These are phyloP conservation scores for Clarireedia sp. DNA, from an alignment of 2,329 filamentous ascomycete genomes.

Conservation along the genomic window DNA sequence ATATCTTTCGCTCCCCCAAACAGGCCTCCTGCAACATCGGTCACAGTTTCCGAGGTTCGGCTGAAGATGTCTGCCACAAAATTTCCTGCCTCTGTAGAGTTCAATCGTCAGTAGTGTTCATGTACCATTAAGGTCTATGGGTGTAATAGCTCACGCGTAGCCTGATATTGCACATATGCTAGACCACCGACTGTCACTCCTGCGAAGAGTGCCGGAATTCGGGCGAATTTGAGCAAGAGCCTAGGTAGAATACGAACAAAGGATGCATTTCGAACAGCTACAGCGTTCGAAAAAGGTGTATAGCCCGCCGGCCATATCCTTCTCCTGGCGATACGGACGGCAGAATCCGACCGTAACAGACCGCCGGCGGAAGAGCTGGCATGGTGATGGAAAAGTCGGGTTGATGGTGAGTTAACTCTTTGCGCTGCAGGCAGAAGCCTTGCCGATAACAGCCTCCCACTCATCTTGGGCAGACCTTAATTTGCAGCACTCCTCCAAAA, in stretches of 20 bases:
- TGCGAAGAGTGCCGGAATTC: constrained; percentile 85
- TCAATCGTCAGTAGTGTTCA: neutral
- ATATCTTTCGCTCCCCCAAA: constrained; percentile 67
- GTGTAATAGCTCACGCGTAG: constrained; percentile 55
- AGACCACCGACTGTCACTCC: constrained; percentile 78
- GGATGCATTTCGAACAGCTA: constrained; percentile 54
- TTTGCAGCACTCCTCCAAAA: constrained; percentile 10
- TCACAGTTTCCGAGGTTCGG: constrained; percentile 63
- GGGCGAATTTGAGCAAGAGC: constrained; percentile 79
- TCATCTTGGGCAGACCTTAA: constrained; percentile 25
- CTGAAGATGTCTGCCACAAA: constrained; percentile 71
- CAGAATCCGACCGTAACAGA: constrained; percentile 57
- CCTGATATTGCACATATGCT: constrained; percentile 94
- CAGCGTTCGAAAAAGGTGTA: constrained; percentile 77
- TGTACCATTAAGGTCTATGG: neutral
- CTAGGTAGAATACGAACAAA: constrained; percentile 68
- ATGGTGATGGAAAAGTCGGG: constrained; percentile 55
- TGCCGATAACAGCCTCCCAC: constrained; percentile 58
- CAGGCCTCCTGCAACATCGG: constrained; percentile 58
- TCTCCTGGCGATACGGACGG: constrained; percentile 51
- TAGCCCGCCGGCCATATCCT: constrained; percentile 68
- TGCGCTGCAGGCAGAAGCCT: constrained; percentile 61
- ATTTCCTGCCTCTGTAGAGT: constrained; percentile 56
- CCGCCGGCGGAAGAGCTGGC: constrained; percentile 55
- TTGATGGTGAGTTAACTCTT: constrained; percentile 46